phyloP scores from a whole-genome alignment of 176 grass and related monocot species.

The Guadua angustifolia region DNA sequence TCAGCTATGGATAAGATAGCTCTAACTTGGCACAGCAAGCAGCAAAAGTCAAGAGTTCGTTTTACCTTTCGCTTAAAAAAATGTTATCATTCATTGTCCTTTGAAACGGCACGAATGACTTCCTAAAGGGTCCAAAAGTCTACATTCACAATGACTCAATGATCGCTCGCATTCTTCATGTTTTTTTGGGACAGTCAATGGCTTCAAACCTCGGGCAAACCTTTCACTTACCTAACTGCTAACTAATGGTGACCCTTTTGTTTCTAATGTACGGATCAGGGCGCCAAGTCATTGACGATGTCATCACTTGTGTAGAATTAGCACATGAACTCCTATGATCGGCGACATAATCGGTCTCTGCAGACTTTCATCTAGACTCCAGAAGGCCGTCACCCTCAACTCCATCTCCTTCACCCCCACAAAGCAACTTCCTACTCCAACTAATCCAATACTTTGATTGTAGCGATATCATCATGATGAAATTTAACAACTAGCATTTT shows the following conservation, averaged over 20 bases:
- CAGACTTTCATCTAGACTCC: neutral
- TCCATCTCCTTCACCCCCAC: slow-evolving; percentile 11
- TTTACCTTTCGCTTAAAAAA: slow-evolving; percentile 40
- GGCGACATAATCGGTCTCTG: neutral
- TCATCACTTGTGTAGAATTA: slow-evolving; percentile 12
- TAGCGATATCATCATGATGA: neutral
- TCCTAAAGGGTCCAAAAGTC: slow-evolving; percentile 20
- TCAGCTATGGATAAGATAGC: neutral
- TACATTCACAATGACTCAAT: slow-evolving; percentile 34
- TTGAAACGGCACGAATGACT: slow-evolving; percentile 29
- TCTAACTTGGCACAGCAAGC: slow-evolving; percentile 21
- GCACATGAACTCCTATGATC: neutral
- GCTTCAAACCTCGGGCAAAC: slow-evolving; percentile 54
- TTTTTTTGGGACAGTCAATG: slow-evolving; percentile 40
- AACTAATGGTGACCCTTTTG: slow-evolving; percentile 27
- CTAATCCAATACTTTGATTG: slow-evolving; percentile 24
- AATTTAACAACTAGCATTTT: neutral
- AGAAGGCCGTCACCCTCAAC: slow-evolving; percentile 39
- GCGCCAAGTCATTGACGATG: slow-evolving; percentile 33
- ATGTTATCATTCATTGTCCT: neutral
- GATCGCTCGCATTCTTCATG: slow-evolving; percentile 21
- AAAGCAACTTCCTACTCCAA: slow-evolving; percentile 57
- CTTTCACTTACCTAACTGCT: slow-evolving; percentile 43
- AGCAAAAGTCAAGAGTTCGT: slow-evolving; percentile 54
- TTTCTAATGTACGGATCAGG: slow-evolving; percentile 34